Evolutionary conservation across 495 filamentous ascomycete genomes (phyloP), one percentile per base, ranked within the genome.

Genomic region (Aspergillus mulundensis): DNA sequence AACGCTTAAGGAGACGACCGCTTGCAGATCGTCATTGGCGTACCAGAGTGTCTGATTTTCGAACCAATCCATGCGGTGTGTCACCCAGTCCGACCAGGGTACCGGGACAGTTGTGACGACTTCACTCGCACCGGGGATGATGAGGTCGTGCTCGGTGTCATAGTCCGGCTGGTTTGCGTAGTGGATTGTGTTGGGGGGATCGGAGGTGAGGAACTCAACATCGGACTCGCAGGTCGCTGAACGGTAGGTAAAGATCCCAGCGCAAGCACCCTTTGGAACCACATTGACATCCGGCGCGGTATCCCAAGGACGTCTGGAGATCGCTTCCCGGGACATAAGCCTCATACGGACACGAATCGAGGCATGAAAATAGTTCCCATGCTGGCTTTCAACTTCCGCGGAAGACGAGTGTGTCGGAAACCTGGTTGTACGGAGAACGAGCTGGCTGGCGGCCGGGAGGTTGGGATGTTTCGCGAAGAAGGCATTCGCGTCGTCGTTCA

Each of bases 151-250:
- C 20, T 62, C 30, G 5, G 68, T 61, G 53, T 78, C 71, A 49
- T 75, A 78, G 42, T 76, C 79, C 0, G 88, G 88, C 63, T 92
- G 88, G 63, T 92, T 92, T 36, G 87, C 88, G 68, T 86, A 90
- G 59, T 84, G 84, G 18, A 88, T 72, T 5, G 72, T 71, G 49
- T 80, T 65, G 3, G 66, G 63, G 0, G 81, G 77, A 54, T 84
- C 85, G 1, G 68, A 68, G 0, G 87, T 89, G 15, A 87, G 75
- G 55, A 90, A 83, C 63, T 95, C 90, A 40, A 94, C 79, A 62
- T 94, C 90, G 0, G 84, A 83, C 69, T 93, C 88, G 61, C 88
- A 84, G 30, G 85, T 80, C 1, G 70, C 65, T 16, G 80, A 71
- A 16, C 77, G 70, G 60, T 86, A 86, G 19, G 88, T 89, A 69